Evolutionary conservation across 1,284 basidiomycete genomes (phyloP).

Genomic region (Ustilago nuda): DNA sequence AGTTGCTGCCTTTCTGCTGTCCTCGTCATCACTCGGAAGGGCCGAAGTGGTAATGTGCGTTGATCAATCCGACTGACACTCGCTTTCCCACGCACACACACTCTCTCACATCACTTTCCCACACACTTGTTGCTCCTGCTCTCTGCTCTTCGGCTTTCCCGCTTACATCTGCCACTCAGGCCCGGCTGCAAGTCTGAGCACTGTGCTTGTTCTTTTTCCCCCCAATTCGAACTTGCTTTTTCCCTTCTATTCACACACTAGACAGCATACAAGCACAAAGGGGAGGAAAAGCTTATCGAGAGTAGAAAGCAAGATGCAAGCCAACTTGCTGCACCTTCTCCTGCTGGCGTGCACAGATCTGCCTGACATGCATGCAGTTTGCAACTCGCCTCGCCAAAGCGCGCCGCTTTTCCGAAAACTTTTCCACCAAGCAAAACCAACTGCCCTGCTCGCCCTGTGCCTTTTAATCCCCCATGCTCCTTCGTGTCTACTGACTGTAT

Average conservation of each 20-base stretch:
- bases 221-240: background rate
- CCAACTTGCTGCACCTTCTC: constrained; percentile 13
- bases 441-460: too few relatives aligned
- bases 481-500: background rate
- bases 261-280: background rate
- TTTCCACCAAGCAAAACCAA: background rate
- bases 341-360: constrained; percentile 50
- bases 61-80: background rate
- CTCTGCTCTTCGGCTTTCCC: background rate
- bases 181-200: background rate
- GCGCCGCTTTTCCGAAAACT: constrained; percentile 1
- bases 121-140: background rate
- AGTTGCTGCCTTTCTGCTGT: background rate
- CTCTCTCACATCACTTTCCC: background rate
- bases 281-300: constrained; percentile 2
- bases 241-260: background rate
- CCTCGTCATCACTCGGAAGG: background rate
- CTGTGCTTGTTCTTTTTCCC: too few relatives aligned
- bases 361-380: constrained; percentile 29
- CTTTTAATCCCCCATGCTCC: too few relatives aligned
- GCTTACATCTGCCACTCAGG: background rate
- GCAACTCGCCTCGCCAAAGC: constrained; percentile 6
- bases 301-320: constrained; percentile 3
- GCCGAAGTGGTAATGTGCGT: constrained; percentile 2
- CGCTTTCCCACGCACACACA: background rate